Percentiles rank a stretch among this genome's conserved stretches.
Conservation (phyloP, 108 stramenopile genomes). For the Nitzschia putrida region DNA sequence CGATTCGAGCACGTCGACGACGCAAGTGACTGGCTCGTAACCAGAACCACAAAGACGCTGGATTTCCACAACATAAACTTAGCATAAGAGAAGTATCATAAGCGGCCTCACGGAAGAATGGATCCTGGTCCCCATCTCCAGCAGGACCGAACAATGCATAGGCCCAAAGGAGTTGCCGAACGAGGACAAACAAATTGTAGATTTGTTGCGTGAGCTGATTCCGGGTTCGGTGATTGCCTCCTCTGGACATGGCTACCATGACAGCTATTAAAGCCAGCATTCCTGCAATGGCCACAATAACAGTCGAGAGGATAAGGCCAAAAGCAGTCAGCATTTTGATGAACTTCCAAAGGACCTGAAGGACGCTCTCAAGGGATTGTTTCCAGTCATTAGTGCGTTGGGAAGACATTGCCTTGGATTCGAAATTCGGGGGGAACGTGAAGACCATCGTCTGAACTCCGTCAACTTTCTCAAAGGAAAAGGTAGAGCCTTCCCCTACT, state of each 20-base stretch:
- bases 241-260: constrained; percentile 69
- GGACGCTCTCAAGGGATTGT: constrained; percentile 21
- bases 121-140: constrained; percentile 55
- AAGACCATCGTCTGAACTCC: constrained; percentile 69
- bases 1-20: constrained; percentile 29
- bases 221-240: constrained; percentile 35
- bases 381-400: constrained; percentile 46
- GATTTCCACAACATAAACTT: constrained; percentile 71
- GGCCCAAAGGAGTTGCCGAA: constrained; percentile 80
- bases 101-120: constrained; percentile 77
- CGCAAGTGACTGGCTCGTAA: constrained; percentile 53
- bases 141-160: constrained; percentile 78
- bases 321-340: constrained; percentile 76
- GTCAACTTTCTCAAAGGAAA: constrained; percentile 62
- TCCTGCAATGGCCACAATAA: constrained; percentile 65
- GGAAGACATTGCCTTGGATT: constrained; percentile 36
- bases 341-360: constrained; percentile 38
- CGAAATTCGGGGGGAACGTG: constrained; percentile 80
- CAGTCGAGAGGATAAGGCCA: constrained; percentile 74
- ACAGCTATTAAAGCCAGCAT: constrained; percentile 70
- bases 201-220: constrained; percentile 54
- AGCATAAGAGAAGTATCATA: constrained; percentile 66
- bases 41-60: constrained; percentile 69
- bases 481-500: constrained; percentile 76
- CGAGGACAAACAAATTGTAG: constrained; percentile 49